These are phyloP conservation scores for Suillus fuscotomentosus DNA, from an alignment of 768 basidiomycete genomes.

Conservation along the genomic window DNA sequence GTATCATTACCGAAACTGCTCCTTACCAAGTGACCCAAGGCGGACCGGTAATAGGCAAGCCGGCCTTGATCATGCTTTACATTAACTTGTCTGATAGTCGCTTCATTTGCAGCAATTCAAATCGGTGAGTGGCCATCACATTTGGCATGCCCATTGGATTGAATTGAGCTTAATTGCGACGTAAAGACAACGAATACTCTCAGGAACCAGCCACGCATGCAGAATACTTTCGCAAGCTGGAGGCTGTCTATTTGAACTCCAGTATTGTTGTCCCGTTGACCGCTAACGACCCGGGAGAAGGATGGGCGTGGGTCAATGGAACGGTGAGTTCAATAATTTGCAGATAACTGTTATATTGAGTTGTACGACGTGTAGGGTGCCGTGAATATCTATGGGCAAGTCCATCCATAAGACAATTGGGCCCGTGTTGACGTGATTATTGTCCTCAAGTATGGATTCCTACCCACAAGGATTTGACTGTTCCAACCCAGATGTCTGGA, in stretches of 20 bases:
- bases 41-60: slow-evolving; percentile 72
- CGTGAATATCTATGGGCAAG: slow-evolving; percentile 73
- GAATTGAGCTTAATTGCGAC: background rate
- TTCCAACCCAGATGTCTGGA: slow-evolving; percentile 68
- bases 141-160: background rate
- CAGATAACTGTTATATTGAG: background rate
- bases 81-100: slow-evolving; percentile 3
- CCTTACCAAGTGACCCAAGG: slow-evolving; percentile 70
- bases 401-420: background rate
- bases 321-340: slow-evolving; percentile 40
- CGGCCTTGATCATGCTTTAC: background rate
- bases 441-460: slow-evolving; percentile 48
- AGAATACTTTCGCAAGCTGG: slow-evolving; percentile 64
- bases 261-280: slow-evolving; percentile 69
- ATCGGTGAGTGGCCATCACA: slow-evolving; percentile 38
- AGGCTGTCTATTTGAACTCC: slow-evolving; percentile 51
- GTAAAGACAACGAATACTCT: slow-evolving; percentile 71
- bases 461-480: slow-evolving; percentile 85
- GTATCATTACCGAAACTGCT: slow-evolving; percentile 56
- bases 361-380: slow-evolving; percentile 45
- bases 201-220: slow-evolving; percentile 43
- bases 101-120: slow-evolving; percentile 45
- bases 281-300: slow-evolving; percentile 66
- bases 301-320: slow-evolving; percentile 65
- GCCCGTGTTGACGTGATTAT: background rate